Conservation (phyloP, 108 stramenopile species). For the Pseudonitzschia delicatissima region DNA sequence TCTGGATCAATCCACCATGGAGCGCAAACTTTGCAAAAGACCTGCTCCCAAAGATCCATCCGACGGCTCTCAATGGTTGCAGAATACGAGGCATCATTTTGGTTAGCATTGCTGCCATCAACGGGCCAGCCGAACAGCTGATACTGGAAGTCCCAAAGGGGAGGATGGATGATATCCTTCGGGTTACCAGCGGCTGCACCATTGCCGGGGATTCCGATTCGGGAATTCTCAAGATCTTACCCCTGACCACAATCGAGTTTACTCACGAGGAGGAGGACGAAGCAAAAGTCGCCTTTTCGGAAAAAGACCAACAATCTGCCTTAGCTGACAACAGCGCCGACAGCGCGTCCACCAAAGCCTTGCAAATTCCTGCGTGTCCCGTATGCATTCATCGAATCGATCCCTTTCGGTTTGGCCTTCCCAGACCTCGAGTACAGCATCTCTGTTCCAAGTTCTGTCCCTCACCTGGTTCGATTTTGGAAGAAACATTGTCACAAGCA, state of each 20-base stretch:
- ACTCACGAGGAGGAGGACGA: conserved; percentile 9
- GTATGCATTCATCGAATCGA: conserved; percentile 81
- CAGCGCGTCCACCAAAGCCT: neutral
- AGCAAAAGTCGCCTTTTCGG: neutral
- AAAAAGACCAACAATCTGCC: neutral
- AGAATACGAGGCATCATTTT: conserved; percentile 28
- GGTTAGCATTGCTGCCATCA: conserved; percentile 23
- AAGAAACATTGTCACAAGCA: conserved; percentile 54
- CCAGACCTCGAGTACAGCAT: conserved; percentile 46
- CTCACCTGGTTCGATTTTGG: conserved; percentile 25
- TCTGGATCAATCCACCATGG: conserved; percentile 22
- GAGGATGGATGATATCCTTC: conserved; percentile 16
- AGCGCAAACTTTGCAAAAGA: conserved; percentile 17
- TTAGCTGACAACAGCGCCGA: neutral
- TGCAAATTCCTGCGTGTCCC: conserved; percentile 64
- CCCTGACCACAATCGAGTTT: conserved; percentile 45
- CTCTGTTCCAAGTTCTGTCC: conserved; percentile 69
- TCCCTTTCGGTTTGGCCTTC: conserved; percentile 60
- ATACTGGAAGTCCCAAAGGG: conserved; percentile 33
- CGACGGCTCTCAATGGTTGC: neutral
- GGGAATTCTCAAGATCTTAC: conserved; percentile 55
- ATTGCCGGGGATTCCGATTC: conserved; percentile 31
- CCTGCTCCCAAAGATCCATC: conserved; percentile 25
- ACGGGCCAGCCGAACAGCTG: conserved; percentile 42
- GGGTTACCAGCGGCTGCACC: conserved; percentile 37